Evolutionary conservation across 2,329 filamentous ascomycete genomes (phyloP).

Genomic region (Epichloe coenophiala): DNA sequence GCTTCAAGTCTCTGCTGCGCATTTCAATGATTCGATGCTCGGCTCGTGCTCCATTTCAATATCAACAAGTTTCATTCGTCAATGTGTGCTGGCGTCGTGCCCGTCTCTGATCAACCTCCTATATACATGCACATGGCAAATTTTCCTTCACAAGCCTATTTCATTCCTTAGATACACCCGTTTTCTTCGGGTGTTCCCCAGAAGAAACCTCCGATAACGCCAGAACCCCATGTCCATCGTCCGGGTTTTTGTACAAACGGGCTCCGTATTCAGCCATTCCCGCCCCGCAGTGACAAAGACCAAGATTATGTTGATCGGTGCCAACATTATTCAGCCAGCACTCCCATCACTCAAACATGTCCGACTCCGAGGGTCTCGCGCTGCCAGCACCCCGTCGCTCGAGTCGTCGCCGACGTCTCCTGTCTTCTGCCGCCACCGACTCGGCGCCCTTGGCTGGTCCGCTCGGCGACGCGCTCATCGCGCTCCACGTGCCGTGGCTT

Average conservation of each 20-base stretch:
- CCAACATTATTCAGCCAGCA: not conserved
- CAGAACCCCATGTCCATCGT: not conserved
- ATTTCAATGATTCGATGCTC: too few relatives aligned
- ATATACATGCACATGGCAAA: too few relatives aligned
- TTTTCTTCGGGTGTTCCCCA: too few relatives aligned
- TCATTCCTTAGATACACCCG: too few relatives aligned
- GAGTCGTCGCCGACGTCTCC: constrained; percentile 39
- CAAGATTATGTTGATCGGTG: not conserved
- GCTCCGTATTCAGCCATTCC: not conserved
- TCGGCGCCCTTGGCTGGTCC: constrained; percentile 22
- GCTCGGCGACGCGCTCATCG: constrained; percentile 33
- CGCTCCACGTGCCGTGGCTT: constrained; percentile 42
- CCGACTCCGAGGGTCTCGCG: constrained; percentile 18
- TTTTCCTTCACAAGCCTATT: too few relatives aligned
- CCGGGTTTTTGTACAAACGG: not conserved
- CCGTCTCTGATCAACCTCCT: too few relatives aligned
- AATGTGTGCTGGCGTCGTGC: too few relatives aligned
- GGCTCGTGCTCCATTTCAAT: too few relatives aligned
- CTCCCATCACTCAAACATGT: constrained; percentile 24
- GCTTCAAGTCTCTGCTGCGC: too few relatives aligned
- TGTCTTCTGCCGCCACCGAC: constrained; percentile 32
- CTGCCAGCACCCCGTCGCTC: constrained; percentile 35
- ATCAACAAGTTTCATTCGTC: too few relatives aligned
- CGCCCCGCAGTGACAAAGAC: not conserved
- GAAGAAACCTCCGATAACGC: not conserved